These are phyloP conservation scores for Lentinula guzmanii DNA, from an alignment of 768 basidiomycete species.

Conservation along the genomic window DNA sequence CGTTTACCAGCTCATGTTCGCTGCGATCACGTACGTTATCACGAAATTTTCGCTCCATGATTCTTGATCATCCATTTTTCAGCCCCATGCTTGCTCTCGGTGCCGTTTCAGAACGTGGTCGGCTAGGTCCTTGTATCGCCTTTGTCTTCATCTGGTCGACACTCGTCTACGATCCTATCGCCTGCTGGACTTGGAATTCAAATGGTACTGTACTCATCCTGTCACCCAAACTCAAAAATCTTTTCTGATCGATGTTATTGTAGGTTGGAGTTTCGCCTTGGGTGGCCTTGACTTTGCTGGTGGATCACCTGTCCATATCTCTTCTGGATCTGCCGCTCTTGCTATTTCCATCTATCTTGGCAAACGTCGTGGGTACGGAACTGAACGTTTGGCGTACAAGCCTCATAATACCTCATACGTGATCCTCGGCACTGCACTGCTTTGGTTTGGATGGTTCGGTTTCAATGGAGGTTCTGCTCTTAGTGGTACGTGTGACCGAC, in stretches of 20 bases:
- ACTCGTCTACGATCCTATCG: constrained; percentile 89
- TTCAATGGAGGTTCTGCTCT: constrained; percentile 94
- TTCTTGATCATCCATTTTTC: constrained; percentile 7
- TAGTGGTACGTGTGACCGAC: constrained; percentile 28
- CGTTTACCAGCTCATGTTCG: constrained; percentile 89
- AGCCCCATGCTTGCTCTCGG: constrained; percentile 88
- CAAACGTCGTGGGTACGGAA: constrained; percentile 87
- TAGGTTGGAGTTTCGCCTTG: constrained; percentile 64
- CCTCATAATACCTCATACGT: constrained; percentile 94
- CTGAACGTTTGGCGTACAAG: constrained; percentile 84
- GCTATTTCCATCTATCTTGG: constrained; percentile 91
- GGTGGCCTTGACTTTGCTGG: constrained; percentile 93
- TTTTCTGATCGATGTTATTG: not conserved
- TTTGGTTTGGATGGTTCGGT: constrained; percentile 96
- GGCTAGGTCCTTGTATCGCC: constrained; percentile 79
- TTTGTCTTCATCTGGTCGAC: constrained; percentile 91
- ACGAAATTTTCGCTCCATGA: constrained; percentile 12
- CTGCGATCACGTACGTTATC: constrained; percentile 67
- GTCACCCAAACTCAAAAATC: constrained; percentile 22
- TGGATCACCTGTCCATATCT: constrained; percentile 95
- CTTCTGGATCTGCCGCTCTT: constrained; percentile 86
- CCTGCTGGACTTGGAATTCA: constrained; percentile 94
- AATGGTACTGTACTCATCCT: constrained; percentile 39
- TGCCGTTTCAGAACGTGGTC: constrained; percentile 85
- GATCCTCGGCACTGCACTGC: constrained; percentile 86